Evolutionary conservation across 768 basidiomycete genomes (phyloP).

Genomic region (Hericium alpestre): DNA sequence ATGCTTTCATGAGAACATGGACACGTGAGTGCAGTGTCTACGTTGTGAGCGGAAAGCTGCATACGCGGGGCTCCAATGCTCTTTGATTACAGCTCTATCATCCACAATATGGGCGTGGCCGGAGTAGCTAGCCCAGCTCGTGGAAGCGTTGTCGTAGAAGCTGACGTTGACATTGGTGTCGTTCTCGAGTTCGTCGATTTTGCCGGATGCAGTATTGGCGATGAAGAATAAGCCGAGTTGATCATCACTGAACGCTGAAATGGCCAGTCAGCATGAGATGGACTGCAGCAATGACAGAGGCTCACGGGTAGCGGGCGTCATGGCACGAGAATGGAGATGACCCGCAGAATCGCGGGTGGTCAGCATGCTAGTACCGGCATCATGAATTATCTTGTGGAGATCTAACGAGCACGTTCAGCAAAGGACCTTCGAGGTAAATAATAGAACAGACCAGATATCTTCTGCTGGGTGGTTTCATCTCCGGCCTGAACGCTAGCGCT

Average conservation of each 20-base stretch:
- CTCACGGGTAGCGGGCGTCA: slow-evolving; percentile 64
- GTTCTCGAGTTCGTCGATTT: slow-evolving; percentile 68
- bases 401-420: slow-evolving; percentile 24
- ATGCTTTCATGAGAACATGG: slow-evolving; percentile 26
- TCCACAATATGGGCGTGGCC: slow-evolving; percentile 59
- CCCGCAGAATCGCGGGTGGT: slow-evolving; percentile 63
- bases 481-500: slow-evolving; percentile 42
- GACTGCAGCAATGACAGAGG: too few species aligned
- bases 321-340: slow-evolving; percentile 68
- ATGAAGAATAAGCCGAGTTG: slow-evolving; percentile 56
- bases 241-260: slow-evolving; percentile 32
- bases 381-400: slow-evolving; percentile 53
- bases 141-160: slow-evolving; percentile 59
- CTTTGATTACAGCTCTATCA: slow-evolving; percentile 53
- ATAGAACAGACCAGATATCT: slow-evolving; percentile 40
- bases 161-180: slow-evolving; percentile 74
- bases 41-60: slow-evolving; percentile 18
- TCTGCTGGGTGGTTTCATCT: slow-evolving; percentile 47
- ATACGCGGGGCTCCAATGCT: slow-evolving; percentile 44
- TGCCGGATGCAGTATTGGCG: slow-evolving; percentile 62
- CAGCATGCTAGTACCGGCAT: slow-evolving; percentile 63
- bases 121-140: slow-evolving; percentile 72
- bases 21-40: background rate
- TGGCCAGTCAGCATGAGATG: background rate
- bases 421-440: background rate